Conservation (phyloP, 805 yeast species). For the Saturnispora sekii region DNA sequence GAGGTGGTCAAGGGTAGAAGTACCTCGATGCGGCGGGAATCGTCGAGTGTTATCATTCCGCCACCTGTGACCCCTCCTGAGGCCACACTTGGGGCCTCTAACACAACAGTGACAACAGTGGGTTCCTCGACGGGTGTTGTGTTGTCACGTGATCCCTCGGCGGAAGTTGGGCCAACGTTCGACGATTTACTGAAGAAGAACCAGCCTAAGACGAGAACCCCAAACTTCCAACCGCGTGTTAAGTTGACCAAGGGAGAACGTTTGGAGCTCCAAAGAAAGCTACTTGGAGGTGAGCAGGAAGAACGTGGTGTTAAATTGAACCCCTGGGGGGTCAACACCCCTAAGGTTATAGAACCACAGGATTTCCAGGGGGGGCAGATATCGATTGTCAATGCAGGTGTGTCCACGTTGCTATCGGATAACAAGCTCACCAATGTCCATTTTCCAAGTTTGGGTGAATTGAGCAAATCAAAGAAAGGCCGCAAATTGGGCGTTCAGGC, state of each 20-base stretch:
- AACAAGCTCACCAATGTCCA: constrained; percentile 12
- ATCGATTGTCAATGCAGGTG: constrained; percentile 6
- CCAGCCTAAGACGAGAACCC: background rate
- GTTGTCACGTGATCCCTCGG: too few species aligned
- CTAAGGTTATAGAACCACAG: constrained; percentile 6
- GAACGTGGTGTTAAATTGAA: constrained; percentile 2
- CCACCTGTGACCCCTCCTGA: too few species aligned
- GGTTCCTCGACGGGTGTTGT: too few species aligned
- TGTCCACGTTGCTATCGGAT: constrained; percentile 36
- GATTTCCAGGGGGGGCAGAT: background rate
- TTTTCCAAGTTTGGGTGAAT: constrained; percentile 16
- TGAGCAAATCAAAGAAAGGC: constrained; percentile 3
- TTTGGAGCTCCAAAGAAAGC: constrained; percentile 4
- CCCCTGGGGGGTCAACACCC: constrained; percentile 11
- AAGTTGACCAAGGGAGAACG: constrained; percentile 17
- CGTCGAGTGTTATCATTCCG: background rate
- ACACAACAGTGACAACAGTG: too few species aligned
- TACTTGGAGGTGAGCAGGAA: constrained; percentile 5
- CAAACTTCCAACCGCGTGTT: constrained; percentile 1
- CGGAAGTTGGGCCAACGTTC: background rate
- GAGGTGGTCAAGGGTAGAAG: constrained; percentile 26
- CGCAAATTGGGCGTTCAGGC: background rate
- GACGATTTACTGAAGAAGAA: constrained; percentile 4
- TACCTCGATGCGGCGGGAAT: constrained; percentile 15
- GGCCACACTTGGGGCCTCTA: too few species aligned